Evolutionary conservation across 352 stramenopile species (phyloP).

Genomic region (Blastocystis sp.): DNA sequence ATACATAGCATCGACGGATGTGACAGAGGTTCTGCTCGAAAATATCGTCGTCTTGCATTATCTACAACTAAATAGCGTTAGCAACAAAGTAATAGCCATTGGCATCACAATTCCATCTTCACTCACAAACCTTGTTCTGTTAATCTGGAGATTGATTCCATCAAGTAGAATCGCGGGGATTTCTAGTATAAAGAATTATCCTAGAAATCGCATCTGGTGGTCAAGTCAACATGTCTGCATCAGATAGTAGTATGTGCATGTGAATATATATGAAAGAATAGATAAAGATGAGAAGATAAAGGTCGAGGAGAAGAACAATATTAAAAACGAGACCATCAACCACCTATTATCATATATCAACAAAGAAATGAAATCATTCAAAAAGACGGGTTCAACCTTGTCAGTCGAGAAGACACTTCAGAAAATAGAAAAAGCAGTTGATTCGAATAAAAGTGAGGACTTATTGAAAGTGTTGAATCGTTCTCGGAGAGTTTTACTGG

Average conservation of each 20-base stretch:
- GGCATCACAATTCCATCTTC: background rate
- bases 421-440: background rate
- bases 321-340: background rate
- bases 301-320: background rate
- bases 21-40: slow-evolving; percentile 42
- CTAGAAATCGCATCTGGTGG: background rate
- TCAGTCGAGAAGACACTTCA: background rate
- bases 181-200: background rate
- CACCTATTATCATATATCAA: background rate
- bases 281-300: background rate
- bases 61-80: slow-evolving; percentile 16
- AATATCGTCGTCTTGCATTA: slow-evolving; percentile 43
- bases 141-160: background rate
- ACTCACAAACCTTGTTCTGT: background rate
- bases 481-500: background rate
- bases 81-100: slow-evolving; percentile 20
- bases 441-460: background rate
- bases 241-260: background rate
- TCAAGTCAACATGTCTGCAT: background rate
- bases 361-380: background rate
- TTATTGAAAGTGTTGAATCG: background rate
- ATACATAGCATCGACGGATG: slow-evolving; percentile 51
- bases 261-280: too few relatives aligned
- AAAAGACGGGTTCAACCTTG: background rate
- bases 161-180: background rate